Conservation (phyloP, 805 yeast genomes). For the Kuraishia floccosa region DNA sequence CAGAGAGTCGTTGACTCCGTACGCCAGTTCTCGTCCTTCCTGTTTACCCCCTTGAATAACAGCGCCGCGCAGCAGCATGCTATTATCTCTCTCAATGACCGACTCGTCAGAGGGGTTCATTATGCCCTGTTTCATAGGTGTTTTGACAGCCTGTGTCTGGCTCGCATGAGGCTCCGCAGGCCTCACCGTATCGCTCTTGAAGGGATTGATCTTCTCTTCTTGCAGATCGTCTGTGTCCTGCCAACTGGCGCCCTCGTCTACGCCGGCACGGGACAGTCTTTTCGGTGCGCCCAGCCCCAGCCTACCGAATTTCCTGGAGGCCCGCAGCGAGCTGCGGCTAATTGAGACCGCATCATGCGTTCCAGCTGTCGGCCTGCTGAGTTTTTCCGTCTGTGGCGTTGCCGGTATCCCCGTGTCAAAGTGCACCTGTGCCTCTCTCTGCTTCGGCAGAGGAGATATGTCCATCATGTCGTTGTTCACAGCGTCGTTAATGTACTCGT, state of each 20-base stretch:
- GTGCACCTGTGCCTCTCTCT: neutral
- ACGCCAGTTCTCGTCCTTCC: too few relatives aligned
- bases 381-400: neutral
- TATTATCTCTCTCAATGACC: neutral
- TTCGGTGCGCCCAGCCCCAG: slow-evolving; percentile 37
- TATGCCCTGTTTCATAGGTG: too few relatives aligned
- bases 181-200: too few relatives aligned
- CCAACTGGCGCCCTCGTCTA: neutral
- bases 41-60: too few relatives aligned
- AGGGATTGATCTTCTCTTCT: neutral
- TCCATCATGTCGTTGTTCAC: neutral
- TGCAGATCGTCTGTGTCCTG: neutral
- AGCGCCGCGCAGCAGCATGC: too few relatives aligned
- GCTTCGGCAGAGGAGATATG: neutral
- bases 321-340: neutral
- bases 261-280: slow-evolving; percentile 19
- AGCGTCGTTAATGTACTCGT: neutral
- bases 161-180: too few relatives aligned
- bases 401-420: neutral
- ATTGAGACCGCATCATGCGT: neutral
- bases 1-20: too few relatives aligned
- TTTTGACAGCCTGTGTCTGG: too few relatives aligned
- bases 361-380: too few relatives aligned
- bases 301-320: slow-evolving; percentile 1
- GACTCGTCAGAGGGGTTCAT: too few relatives aligned